Conservation (phyloP, 2,329 filamentous ascomycete genomes). For the Trichoderma endophyticum region DNA sequence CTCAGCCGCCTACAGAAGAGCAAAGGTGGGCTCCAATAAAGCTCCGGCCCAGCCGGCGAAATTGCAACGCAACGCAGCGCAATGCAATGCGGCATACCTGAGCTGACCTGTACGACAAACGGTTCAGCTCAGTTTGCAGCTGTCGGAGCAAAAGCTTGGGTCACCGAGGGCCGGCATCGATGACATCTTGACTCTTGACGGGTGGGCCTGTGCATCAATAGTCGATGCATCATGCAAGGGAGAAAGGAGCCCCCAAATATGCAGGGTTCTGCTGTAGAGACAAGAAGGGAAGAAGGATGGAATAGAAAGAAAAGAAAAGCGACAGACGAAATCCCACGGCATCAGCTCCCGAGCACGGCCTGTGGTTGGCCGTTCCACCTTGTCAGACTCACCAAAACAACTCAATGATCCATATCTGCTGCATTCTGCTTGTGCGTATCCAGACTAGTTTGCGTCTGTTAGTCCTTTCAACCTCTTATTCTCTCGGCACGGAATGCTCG, state of each 20-base stretch:
- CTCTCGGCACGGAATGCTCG: not conserved
- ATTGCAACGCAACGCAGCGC: not conserved
- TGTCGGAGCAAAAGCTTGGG: not conserved
- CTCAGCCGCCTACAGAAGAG: not conserved
- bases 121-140: not conserved
- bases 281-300: not conserved
- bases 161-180: not conserved
- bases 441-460: not conserved
- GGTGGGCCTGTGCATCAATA: not conserved
- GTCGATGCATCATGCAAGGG: not conserved
- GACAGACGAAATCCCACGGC: not conserved
- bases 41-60: conserved; percentile 1
- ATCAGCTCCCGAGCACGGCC: not conserved
- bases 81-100: not conserved
- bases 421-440: not conserved
- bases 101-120: not conserved
- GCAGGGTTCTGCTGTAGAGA: not conserved
- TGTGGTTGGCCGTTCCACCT: not conserved
- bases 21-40: not conserved
- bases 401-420: not conserved
- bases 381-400: not conserved
- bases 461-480: not conserved
- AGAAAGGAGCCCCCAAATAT: not conserved
- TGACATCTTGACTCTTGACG: not conserved
- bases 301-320: not conserved